Evolutionary conservation across 1,139 yeast genomes (phyloP).

Genomic region (Candida tetrigidarum): DNA sequence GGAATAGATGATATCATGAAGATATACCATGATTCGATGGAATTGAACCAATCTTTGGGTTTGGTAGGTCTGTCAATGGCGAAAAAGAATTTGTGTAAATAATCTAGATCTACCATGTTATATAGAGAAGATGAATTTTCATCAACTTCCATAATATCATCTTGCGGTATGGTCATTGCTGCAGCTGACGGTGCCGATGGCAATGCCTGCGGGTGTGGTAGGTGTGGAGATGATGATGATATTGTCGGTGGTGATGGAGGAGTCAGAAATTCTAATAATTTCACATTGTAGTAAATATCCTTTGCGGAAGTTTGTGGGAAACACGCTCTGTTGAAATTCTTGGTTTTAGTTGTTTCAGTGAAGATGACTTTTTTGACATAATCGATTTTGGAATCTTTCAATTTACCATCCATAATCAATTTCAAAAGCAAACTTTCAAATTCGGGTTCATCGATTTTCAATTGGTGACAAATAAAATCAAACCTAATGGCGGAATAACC

Average conservation of each 20-base stretch:
- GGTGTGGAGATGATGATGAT: neutral
- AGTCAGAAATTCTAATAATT: constrained; percentile 24
- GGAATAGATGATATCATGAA: constrained; percentile 38
- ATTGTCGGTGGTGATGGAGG: neutral
- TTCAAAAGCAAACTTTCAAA: constrained; percentile 42
- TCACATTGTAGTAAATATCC: constrained; percentile 31
- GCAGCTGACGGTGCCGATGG: constrained; percentile 1
- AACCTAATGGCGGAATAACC: constrained; percentile 35
- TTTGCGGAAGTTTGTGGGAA: constrained; percentile 23
- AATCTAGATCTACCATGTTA: neutral
- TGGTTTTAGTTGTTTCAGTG: constrained; percentile 12
- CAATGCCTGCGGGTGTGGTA: constrained; percentile 5
- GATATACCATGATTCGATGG: constrained; percentile 41
- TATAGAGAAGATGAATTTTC: constrained; percentile 1
- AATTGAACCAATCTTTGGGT: constrained; percentile 22
- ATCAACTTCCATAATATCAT: constrained; percentile 20
- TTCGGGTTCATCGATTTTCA: constrained; percentile 28
- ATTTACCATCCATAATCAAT: constrained; percentile 49
- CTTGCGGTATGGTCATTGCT: constrained; percentile 6
- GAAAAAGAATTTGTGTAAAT: constrained; percentile 21
- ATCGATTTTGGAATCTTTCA: constrained; percentile 50
- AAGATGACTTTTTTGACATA: constrained; percentile 35
- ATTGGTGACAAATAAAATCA: constrained; percentile 26
- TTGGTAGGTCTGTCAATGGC: constrained; percentile 23
- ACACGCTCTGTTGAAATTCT: constrained; percentile 3